Conservation (phyloP, 202 grass and related monocot genomes). For the Miscanthus sacchariflorus region DNA sequence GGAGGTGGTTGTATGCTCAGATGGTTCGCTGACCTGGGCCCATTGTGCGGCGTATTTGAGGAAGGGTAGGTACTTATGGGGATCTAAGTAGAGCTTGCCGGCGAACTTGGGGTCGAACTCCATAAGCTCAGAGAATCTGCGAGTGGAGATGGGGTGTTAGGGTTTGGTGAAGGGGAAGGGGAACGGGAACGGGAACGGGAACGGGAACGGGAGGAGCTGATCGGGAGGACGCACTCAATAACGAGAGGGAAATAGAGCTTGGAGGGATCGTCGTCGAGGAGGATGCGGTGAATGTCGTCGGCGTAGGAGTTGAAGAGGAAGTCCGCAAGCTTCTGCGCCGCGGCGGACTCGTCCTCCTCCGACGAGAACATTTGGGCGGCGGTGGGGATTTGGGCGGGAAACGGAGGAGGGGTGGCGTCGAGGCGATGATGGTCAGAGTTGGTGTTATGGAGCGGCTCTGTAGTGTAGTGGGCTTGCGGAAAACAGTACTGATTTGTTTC, state of each 20-base stretch:
- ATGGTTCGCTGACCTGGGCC: conserved; percentile 51
- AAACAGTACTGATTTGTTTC: background rate
- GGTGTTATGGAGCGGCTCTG: background rate
- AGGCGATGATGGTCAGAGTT: background rate
- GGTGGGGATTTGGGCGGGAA: conserved; percentile 55
- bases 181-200: background rate
- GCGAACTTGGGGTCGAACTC: conserved; percentile 65
- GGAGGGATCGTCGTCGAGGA: conserved; percentile 57
- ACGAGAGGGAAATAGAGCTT: conserved; percentile 72
- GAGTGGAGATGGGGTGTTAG: conserved; percentile 15
- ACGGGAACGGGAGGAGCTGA: background rate
- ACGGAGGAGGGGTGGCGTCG: background rate
- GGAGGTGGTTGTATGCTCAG: background rate
- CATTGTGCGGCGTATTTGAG: conserved; percentile 56
- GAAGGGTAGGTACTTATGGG: conserved; percentile 28
- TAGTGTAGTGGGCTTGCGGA: background rate
- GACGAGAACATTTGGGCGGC: conserved; percentile 42
- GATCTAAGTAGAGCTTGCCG: conserved; percentile 50
- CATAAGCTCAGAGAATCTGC: conserved; percentile 76
- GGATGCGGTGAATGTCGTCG: conserved; percentile 56
- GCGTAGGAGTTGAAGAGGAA: conserved; percentile 57
- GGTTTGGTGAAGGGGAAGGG: conserved; percentile 15
- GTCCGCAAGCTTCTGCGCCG: conserved; percentile 9
- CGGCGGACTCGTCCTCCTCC: background rate
- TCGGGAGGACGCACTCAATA: conserved; percentile 52